A percentile compares a stretch with the other conserved stretches of the same genome.
These are phyloP conservation scores for Colletotrichum spaethianum DNA, from an alignment of 2,329 filamentous ascomycete genomes.

Conservation along the genomic window DNA sequence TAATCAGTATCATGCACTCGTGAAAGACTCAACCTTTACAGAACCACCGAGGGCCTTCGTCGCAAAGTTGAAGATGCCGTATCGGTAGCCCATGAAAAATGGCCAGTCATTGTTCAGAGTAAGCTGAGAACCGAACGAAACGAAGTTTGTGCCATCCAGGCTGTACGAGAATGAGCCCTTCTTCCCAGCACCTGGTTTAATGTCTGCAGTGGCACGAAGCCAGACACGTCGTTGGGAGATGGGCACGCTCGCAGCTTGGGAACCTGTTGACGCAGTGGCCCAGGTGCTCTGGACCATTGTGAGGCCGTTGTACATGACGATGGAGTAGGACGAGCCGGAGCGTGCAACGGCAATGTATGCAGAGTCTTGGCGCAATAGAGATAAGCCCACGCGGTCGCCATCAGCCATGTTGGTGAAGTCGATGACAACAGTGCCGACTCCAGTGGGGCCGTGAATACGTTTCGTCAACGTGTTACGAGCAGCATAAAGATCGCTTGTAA, in stretches of 20 bases:
- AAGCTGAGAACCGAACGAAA: conserved; percentile 51
- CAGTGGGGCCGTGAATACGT: conserved; percentile 59
- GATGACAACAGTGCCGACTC: conserved; percentile 62
- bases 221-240: conserved; percentile 36
- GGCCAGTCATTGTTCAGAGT: conserved; percentile 56
- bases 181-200: conserved; percentile 39
- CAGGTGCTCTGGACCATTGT: conserved; percentile 1
- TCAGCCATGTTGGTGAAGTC: conserved; percentile 61
- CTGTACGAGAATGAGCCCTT: conserved; percentile 54
- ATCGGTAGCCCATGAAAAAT: conserved; percentile 64
- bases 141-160: conserved; percentile 56
- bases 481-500: conserved; percentile 63
- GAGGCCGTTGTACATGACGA: conserved; percentile 41
- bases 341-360: conserved; percentile 65
- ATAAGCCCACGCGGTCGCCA: conserved; percentile 65
- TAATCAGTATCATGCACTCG: neutral
- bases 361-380: conserved; percentile 63
- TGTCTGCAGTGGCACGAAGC: conserved; percentile 43
- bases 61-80: conserved; percentile 64
- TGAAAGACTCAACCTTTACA: conserved; percentile 20
- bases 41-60: conserved; percentile 50
- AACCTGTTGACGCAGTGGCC: conserved; percentile 2
- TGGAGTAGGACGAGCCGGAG: conserved; percentile 46
- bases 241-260: neutral
- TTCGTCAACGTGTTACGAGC: conserved; percentile 61